Conservation (phyloP, 371 early-diverging fungal genomes). For the Mucor piriformis region DNA sequence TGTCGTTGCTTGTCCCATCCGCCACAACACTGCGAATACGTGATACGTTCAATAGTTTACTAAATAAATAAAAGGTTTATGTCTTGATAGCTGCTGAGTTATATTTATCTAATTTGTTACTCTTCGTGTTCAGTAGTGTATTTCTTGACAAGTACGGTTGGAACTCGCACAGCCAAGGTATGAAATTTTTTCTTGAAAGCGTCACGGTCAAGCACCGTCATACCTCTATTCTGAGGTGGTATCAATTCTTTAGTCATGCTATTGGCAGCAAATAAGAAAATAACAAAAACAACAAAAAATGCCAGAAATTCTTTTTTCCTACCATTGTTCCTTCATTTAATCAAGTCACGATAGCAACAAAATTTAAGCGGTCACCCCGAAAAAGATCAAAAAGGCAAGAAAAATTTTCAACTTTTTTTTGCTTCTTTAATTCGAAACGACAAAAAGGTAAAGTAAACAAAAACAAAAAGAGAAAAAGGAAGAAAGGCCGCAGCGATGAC, state of each 20-base stretch:
- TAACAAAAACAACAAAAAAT: neutral
- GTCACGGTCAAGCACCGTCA: constrained; percentile 58
- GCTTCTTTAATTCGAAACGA: neutral
- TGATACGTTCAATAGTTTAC: constrained; percentile 64
- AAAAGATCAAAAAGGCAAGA: neutral
- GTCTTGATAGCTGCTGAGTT: neutral
- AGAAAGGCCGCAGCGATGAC: constrained; percentile 14
- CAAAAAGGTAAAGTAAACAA: constrained; percentile 8
- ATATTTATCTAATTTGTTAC: constrained; percentile 27
- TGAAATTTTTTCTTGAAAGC: constrained; percentile 60
- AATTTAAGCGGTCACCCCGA: constrained; percentile 7
- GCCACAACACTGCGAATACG: constrained; percentile 70
- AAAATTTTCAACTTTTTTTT: constrained; percentile 1
- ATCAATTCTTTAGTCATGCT: constrained; percentile 1
- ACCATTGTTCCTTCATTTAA: neutral
- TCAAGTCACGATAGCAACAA: neutral
- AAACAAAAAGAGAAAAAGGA: neutral
- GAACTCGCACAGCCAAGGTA: constrained; percentile 66
- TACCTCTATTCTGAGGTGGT: constrained; percentile 55
- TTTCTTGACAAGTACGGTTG: constrained; percentile 54
- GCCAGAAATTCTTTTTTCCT: neutral
- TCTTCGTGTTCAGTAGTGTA: constrained; percentile 52
- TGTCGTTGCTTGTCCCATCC: constrained; percentile 53
- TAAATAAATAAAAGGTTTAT: neutral
- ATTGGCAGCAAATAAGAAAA: neutral